Evolutionary conservation across 1,139 yeast genomes (phyloP).

Genomic region (Saccharomyces hybrid): DNA sequence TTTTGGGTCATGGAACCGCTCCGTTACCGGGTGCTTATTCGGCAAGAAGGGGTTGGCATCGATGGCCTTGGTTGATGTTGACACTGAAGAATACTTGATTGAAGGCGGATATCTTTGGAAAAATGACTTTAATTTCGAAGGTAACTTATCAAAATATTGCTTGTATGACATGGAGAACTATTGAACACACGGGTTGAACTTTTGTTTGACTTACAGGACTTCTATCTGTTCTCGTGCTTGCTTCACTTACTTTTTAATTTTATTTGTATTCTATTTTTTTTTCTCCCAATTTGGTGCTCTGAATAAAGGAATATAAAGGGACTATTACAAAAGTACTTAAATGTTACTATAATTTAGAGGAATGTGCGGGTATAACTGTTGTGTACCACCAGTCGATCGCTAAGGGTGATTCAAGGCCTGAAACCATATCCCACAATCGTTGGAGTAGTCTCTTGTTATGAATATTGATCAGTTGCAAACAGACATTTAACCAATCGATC

Average conservation of each 20-base stretch:
- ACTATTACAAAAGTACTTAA: not conserved
- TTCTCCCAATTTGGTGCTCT: not conserved
- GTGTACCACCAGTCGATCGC: slow-evolving; percentile 17
- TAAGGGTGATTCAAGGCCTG: slow-evolving; percentile 5
- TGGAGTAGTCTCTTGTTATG: slow-evolving; percentile 4
- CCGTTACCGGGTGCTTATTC: slow-evolving; percentile 76
- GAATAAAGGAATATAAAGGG: not conserved
- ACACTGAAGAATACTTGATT: slow-evolving; percentile 61
- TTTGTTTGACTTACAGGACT: not conserved
- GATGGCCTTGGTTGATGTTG: slow-evolving; percentile 59
- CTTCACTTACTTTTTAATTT: not conserved
- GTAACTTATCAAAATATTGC: slow-evolving; percentile 51
- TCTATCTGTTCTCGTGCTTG: not conserved
- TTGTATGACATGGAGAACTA: not conserved
- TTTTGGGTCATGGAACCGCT: slow-evolving; percentile 68
- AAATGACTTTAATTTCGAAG: slow-evolving; percentile 64
- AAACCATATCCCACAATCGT: slow-evolving; percentile 10
- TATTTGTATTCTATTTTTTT: not conserved
- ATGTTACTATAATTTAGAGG: not conserved
- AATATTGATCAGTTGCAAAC: slow-evolving; percentile 5
- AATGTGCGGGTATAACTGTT: not conserved
- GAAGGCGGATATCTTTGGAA: slow-evolving; percentile 82
- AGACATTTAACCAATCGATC: slow-evolving; percentile 5
- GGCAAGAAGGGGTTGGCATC: slow-evolving; percentile 84
- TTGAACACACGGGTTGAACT: not conserved